Base-by-base conservation (phyloP, 2,329 filamentous ascomycete genomes). In the Metarhizium sp. region DNA sequence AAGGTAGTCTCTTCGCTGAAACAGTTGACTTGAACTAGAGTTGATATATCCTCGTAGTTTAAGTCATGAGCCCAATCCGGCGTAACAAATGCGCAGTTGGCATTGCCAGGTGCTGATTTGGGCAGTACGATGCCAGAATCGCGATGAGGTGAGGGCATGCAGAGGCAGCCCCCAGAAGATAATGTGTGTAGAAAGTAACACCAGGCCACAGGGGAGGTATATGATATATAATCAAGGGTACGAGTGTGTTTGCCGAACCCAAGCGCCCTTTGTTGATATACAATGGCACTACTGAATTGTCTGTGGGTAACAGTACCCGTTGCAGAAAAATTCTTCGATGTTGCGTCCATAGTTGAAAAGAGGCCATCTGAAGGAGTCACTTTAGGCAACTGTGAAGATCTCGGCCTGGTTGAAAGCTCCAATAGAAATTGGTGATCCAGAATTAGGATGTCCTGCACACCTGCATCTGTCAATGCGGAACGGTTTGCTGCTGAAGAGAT, bases 131-230 rank as follows among this genome's bases (percentile, higher is more conserved):
- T 25, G 25, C 25, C 42, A 46, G 54, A 7, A 46, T 55, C 42
- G 48, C 42, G n/a, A 36, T 49, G 54, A 25, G 32, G 43, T n/a
- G 54, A 18, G 32, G 54, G 50, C 42, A 56, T 47, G 25, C 51
- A 53, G 6, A 56, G 55, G 18, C 55, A 56, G 10, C 55, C 55
- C 7, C 50, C 55, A 18, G 11, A 43, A 14, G 46, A 36, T 18
- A 53, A 40, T 7, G 55, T 53, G 18, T 56, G 45, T 32, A 56
- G 25, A n/a, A 56, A 18, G 30, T 50, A 52, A 30, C 55, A 56
- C 55, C 55, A 56, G 30, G 51, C 45, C 10, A 53, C 25, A 20
- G 50, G 52, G 7, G 55, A 56, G 10, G 50, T 51, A 13, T 45
- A 40, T 7, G 55, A 50, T 1, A 51, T 43, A 16, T 36, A 20